A percentile compares a stretch with the other conserved stretches of the same genome.
Evolutionary conservation across 2,329 filamentous ascomycete species (phyloP).

Genomic region (Alternaria atra): DNA sequence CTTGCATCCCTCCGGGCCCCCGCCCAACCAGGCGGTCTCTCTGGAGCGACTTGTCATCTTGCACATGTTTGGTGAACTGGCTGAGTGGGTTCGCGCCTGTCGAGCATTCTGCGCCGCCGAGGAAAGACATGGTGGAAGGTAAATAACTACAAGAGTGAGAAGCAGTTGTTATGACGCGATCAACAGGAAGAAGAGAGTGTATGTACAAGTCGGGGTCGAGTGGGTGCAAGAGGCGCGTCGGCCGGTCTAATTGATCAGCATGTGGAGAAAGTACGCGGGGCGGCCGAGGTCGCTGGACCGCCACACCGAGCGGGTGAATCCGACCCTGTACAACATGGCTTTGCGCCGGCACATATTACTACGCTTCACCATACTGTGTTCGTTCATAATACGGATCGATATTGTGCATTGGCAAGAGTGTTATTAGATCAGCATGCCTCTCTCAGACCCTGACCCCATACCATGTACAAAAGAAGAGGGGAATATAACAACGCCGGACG

Average conservation of each 20-base stretch:
- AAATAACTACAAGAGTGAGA: neutral
- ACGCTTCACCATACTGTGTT: neutral
- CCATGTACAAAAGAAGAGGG: slow-evolving; percentile 34
- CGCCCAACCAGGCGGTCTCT: slow-evolving; percentile 85
- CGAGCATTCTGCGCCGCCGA: slow-evolving; percentile 95
- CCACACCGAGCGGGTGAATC: slow-evolving; percentile 13
- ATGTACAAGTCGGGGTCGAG: slow-evolving; percentile 14
- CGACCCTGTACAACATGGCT: neutral
- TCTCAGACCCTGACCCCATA: slow-evolving; percentile 12
- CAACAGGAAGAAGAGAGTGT: slow-evolving; percentile 2
- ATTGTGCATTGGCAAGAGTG: neutral
- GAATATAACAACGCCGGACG: slow-evolving; percentile 36
- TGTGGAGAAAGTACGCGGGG: slow-evolving; percentile 24
- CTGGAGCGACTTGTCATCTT: slow-evolving; percentile 95
- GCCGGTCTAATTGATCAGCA: slow-evolving; percentile 33
- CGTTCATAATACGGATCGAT: neutral
- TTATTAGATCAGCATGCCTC: slow-evolving; percentile 21
- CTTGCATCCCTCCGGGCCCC: slow-evolving; percentile 73
- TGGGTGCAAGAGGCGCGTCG: slow-evolving; percentile 12
- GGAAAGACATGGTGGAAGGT: slow-evolving; percentile 79
- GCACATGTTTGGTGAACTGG: slow-evolving; percentile 96
- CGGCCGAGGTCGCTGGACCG: slow-evolving; percentile 28
- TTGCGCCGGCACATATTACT: neutral
- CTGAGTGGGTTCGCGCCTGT: slow-evolving; percentile 94
- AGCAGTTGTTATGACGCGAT: slow-evolving; percentile 8